Percentiles rank a stretch among this genome's conserved stretches.
phyloP scores from a whole-genome alignment of 2,329 filamentous ascomycete genomes.

The Diaporthe caulivora region DNA sequence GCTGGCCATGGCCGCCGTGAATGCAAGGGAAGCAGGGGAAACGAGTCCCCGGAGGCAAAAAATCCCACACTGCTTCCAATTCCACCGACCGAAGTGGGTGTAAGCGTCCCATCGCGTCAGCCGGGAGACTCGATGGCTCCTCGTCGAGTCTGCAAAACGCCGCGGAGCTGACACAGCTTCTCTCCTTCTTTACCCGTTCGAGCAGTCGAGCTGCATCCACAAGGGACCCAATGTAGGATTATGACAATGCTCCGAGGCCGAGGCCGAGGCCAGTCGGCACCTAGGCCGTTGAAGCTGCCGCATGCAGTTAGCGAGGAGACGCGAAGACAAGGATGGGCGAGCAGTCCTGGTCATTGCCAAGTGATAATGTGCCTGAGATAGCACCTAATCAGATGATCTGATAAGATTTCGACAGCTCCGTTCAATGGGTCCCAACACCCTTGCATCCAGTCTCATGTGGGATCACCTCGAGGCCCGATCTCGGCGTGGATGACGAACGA shows the following conservation, averaged over 20 bases:
- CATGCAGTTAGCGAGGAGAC: constrained; percentile 30
- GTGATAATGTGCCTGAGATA: neutral
- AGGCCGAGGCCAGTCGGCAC: constrained; percentile 7
- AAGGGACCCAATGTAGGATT: neutral
- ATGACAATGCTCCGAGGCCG: neutral
- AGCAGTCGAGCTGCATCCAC: neutral
- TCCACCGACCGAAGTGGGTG: neutral
- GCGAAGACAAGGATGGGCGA: constrained; percentile 3
- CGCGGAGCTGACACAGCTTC: neutral
- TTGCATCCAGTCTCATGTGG: neutral
- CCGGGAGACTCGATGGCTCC: neutral
- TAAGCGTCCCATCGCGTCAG: neutral
- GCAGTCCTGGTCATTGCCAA: constrained; percentile 8
- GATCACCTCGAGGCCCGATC: constrained; percentile 18
- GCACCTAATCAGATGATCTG: constrained; percentile 60
- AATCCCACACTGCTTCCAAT: constrained; percentile 3
- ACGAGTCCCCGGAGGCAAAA: neutral
- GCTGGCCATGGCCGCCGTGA: constrained; percentile 16
- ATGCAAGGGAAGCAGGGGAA: neutral
- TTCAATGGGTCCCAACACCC: neutral
- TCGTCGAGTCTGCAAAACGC: neutral
- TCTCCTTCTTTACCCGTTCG: neutral
- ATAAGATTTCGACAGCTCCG: constrained; percentile 52
- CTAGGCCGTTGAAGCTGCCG: constrained; percentile 19
- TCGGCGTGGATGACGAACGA: neutral